Conservation (phyloP, 1,284 basidiomycete species). For the Mycosarcoma mackinlayi region DNA sequence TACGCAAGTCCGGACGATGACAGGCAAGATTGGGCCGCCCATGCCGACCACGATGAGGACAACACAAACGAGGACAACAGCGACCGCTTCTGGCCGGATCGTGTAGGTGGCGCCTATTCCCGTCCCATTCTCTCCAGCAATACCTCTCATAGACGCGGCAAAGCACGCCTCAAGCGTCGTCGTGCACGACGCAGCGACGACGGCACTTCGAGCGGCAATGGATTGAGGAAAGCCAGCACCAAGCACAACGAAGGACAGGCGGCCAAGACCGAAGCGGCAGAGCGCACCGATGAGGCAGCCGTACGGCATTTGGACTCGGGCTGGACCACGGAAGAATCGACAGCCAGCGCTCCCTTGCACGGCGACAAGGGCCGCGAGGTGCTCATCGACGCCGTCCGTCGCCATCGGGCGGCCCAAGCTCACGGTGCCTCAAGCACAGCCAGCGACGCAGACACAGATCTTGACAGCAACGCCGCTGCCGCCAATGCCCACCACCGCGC, state of each 20-base stretch:
- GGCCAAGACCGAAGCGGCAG: constrained; percentile 13
- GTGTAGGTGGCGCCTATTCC: constrained; percentile 53
- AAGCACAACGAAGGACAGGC: constrained; percentile 22
- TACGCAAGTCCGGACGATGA: no score
- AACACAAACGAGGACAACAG: constrained; percentile 29
- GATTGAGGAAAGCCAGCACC: constrained; percentile 7
- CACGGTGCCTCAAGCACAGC: constrained; percentile 1
- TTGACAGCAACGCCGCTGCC: constrained; percentile 1
- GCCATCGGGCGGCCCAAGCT: constrained; percentile 12
- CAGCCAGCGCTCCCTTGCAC: constrained; percentile 3
- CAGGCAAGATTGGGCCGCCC: no score
- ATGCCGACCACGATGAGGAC: constrained; percentile 18
- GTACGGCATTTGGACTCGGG: constrained; percentile 29
- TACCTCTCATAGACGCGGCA: constrained; percentile 20
- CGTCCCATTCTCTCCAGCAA: constrained; percentile 21
- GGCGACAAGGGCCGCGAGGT: constrained; percentile 7
- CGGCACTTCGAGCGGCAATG: constrained; percentile 17
- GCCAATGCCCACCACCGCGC: constrained; percentile 3
- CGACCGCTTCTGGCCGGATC: constrained; percentile 44
- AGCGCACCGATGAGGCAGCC: constrained; percentile 4
- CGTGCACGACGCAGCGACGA: constrained; percentile 32
- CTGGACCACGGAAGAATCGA: constrained; percentile 39
- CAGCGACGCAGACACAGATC: constrained; percentile 22
- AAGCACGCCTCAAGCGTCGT: constrained; percentile 28
- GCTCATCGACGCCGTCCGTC: constrained; percentile 19